phyloP scores from a whole-genome alignment of 2,329 filamentous ascomycete species.

The Bipolaris oryzae region DNA sequence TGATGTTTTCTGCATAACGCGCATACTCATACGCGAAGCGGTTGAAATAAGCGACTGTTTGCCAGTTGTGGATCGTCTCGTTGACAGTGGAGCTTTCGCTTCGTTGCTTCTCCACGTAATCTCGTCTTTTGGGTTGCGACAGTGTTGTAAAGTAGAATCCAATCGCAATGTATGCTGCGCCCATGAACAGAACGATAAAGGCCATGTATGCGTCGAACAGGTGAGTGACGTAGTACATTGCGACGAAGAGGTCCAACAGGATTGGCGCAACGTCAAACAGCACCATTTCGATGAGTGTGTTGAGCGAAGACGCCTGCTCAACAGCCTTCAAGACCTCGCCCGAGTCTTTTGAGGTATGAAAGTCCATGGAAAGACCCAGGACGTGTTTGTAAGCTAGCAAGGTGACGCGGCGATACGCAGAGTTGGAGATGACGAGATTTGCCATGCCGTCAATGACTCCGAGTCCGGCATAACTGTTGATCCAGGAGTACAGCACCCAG shows the following conservation, averaged over 20 bases:
- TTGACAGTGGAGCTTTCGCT: conserved; percentile 61
- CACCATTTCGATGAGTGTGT: conserved; percentile 64
- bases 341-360: conserved; percentile 69
- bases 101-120: conserved; percentile 53
- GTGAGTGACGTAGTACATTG: conserved; percentile 64
- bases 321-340: conserved; percentile 69
- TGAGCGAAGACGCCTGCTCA: conserved; percentile 66
- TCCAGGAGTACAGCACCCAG: conserved; percentile 56
- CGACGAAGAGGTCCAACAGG: conserved; percentile 65
- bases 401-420: conserved; percentile 63
- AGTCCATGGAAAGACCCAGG: conserved; percentile 72
- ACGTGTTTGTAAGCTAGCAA: conserved; percentile 69
- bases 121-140: conserved; percentile 49
- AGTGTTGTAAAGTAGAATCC: conserved; percentile 53
- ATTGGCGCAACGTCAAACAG: conserved; percentile 67
- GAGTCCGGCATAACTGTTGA: conserved; percentile 60
- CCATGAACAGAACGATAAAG: conserved; percentile 47
- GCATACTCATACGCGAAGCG: conserved; percentile 59
- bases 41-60: conserved; percentile 66
- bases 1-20: conserved; percentile 54
- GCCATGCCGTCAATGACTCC: conserved; percentile 58
- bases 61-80: conserved; percentile 66
- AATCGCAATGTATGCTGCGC: conserved; percentile 59
- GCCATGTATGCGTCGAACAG: conserved; percentile 65
- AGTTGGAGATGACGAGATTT: conserved; percentile 63